Evolutionary conservation across 2,329 filamentous ascomycete genomes (phyloP), one percentile per base, ranked within the genome.

Genomic region (Diplocarpon rosae): DNA sequence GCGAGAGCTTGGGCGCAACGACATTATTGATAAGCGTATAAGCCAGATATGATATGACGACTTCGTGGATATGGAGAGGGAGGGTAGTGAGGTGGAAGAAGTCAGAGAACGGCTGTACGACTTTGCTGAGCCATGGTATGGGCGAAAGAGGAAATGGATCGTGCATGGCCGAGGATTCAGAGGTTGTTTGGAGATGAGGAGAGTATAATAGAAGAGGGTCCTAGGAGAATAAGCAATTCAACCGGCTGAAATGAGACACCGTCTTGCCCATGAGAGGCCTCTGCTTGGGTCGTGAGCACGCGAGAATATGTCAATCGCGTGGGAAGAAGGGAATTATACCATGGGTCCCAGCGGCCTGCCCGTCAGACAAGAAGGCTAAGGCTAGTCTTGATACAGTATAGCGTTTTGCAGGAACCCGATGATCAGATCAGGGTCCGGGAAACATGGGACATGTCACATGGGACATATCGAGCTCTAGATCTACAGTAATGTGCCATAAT

Each of bases 1-100:
- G 69, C 29, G 83, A 88, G 30, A 89, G 43, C 33, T 69, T 58
- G 6, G 86, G 86, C 41, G 85, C 83, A 50, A 88, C 58, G 49
- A 78, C 71, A 53, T 69, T 68, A 63, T 80, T 78, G 59, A 85
- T 73, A 57, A 79, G 63, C 42, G 80, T 76, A 68, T 93, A 93
- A 52, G 84, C 65, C 28, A 75, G 52, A 46, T 80, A 78, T 20
- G 80, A 77, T 51, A 77, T 65, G 45, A 85, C 49, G 39, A 90
- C 72, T 64, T 93, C 84, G 67, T 92, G 85, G 56, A 85, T 70
- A 65, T 93, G 86, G 39, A 83, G 66, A 13, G 84, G 81, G 15
- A 92, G 73, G 5, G 81, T 80, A 8, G 75, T 69, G 37, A 90
- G 69, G 41, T 67, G 64, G 47, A 83, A 66, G 48, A 66, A 68